These are phyloP conservation scores for Penicillium desertorum DNA, from an alignment of 495 filamentous ascomycete genomes.

Conservation along the genomic window DNA sequence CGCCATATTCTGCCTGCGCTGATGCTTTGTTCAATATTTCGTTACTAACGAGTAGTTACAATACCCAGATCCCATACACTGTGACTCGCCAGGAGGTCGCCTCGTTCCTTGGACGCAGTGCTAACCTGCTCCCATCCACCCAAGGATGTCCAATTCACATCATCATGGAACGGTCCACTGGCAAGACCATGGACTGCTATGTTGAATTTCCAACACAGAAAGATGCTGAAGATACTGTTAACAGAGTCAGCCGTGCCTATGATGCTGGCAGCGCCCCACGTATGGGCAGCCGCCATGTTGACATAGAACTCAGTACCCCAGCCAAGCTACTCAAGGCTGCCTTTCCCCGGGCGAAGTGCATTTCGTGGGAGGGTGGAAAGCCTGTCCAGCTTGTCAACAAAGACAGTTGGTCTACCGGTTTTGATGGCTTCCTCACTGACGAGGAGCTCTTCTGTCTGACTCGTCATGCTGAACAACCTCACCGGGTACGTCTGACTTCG, in stretches of 20 bases:
- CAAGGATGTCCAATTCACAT: slow-evolving; percentile 68
- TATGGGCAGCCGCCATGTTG: slow-evolving; percentile 64
- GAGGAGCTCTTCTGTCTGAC: slow-evolving; percentile 69
- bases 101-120: slow-evolving; percentile 68
- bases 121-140: slow-evolving; percentile 28
- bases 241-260: slow-evolving; percentile 39
- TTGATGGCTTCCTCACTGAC: slow-evolving; percentile 64
- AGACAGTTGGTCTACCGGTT: slow-evolving; percentile 62
- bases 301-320: slow-evolving; percentile 61
- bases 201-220: slow-evolving; percentile 60
- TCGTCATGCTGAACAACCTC: slow-evolving; percentile 66
- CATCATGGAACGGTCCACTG: slow-evolving; percentile 76
- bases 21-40: neutral
- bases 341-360: slow-evolving; percentile 66
- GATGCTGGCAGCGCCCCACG: slow-evolving; percentile 51
- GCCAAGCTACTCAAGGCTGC: slow-evolving; percentile 61
- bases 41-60: neutral
- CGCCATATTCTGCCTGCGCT: neutral
- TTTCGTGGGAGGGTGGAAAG: slow-evolving; percentile 54
- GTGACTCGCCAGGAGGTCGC: slow-evolving; percentile 65
- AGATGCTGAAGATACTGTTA: slow-evolving; percentile 52
- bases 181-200: slow-evolving; percentile 75
- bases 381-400: slow-evolving; percentile 44
- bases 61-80: slow-evolving; percentile 63
- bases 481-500: slow-evolving; percentile 53